phyloP scores from a whole-genome alignment of 352 stramenopile genomes.

The Pythium diclinum region DNA sequence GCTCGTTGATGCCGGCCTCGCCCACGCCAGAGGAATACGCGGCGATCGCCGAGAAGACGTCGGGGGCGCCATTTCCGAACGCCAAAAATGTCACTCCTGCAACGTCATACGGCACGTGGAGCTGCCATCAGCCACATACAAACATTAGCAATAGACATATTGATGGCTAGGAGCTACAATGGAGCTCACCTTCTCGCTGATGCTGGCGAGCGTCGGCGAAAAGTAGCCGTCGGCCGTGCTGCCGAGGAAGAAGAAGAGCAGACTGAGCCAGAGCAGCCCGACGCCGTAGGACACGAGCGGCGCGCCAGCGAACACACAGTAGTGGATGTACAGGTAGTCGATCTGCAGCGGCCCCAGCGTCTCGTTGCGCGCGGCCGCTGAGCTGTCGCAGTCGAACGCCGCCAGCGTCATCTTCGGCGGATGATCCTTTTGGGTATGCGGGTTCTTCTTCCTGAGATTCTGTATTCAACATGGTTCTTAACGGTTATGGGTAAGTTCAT shows the following conservation, averaged over 20 bases:
- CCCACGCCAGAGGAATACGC: slow-evolving; percentile 74
- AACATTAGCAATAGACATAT: neutral
- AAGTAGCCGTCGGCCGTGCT: slow-evolving; percentile 98
- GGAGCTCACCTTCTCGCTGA: slow-evolving; percentile 86
- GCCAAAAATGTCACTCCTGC: slow-evolving; percentile 97
- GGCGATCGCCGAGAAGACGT: slow-evolving; percentile 93
- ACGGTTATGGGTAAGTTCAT: neutral
- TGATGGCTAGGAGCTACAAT: neutral
- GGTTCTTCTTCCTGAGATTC: neutral
- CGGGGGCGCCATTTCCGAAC: slow-evolving; percentile 96
- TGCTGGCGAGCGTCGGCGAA: slow-evolving; percentile 93
- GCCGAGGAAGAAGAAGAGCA: slow-evolving; percentile 90
- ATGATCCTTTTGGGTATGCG: neutral
- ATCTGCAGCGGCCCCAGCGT: slow-evolving; percentile 70
- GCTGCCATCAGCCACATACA: slow-evolving; percentile 21
- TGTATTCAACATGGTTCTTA: slow-evolving; percentile 21
- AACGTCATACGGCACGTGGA: slow-evolving; percentile 88
- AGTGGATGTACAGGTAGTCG: slow-evolving; percentile 82
- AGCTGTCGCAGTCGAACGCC: slow-evolving; percentile 23
- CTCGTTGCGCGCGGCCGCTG: slow-evolving; percentile 39
- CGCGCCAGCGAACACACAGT: slow-evolving; percentile 47
- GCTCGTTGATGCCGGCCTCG: slow-evolving; percentile 87
- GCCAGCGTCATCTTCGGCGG: neutral
- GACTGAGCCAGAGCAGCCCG: slow-evolving; percentile 63
- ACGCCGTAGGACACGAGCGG: slow-evolving; percentile 49